phyloP scores from a whole-genome alignment of 106 monocot genomes.

The Dactylorhiza incarnata region DNA sequence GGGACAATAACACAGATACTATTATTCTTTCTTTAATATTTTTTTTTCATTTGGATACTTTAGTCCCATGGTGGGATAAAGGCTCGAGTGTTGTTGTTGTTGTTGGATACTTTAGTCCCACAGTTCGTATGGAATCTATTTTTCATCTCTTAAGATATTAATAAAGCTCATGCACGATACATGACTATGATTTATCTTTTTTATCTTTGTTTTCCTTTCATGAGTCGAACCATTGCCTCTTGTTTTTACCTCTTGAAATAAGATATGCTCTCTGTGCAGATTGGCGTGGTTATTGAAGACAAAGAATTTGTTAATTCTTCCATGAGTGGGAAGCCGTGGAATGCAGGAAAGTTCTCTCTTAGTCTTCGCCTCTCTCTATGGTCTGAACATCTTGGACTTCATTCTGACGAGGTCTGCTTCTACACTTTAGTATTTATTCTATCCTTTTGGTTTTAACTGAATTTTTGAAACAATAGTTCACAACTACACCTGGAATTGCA shows the following conservation, averaged over 20 bases:
- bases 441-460: neutral
- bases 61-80: no score
- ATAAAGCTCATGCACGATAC: no score
- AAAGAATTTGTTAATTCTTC: slow-evolving; percentile 67
- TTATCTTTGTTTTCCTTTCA: neutral
- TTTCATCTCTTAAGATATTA: no score
- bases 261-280: slow-evolving; percentile 34
- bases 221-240: neutral
- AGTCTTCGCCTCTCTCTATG: slow-evolving; percentile 91
- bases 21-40: no score
- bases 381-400: slow-evolving; percentile 92
- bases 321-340: slow-evolving; percentile 90
- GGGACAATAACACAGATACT: no score
- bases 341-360: slow-evolving; percentile 88
- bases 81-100: no score
- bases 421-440: neutral
- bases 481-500: neutral
- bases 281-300: slow-evolving; percentile 97
- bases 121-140: no score
- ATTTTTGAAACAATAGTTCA: neutral
- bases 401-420: slow-evolving; percentile 59
- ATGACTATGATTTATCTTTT: neutral
- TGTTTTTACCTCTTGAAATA: slow-evolving; percentile 1
- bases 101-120: no score
- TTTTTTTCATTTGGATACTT: no score